Base-by-base conservation (phyloP, 108 stramenopile species). In the Skeletonema tropicum region DNA sequence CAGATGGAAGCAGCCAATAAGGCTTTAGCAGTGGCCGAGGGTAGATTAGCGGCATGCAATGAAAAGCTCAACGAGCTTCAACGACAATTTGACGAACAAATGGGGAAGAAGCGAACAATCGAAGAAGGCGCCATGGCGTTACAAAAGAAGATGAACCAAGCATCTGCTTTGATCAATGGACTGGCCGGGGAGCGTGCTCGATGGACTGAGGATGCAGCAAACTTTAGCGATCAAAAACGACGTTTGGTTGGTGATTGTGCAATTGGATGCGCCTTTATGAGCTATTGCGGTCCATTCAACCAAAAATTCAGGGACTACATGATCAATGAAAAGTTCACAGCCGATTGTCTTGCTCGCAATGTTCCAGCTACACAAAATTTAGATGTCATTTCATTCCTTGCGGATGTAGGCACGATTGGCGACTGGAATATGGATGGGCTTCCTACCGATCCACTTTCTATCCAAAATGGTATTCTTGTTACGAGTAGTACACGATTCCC, bases 251-350 rank as follows among this genome's bases (percentile, higher is more conserved):
- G 96, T 26, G 94, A 97, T 72, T 94, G 93, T 63, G 96, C 96
- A 29, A 89, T 94, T 17, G 89, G 87, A 0, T 96, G 94, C 49
- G 94, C 94, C 15, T 97, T 97, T 65, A 89, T 96, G 57, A 87
- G 84, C 32, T 97, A 97, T 82, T 97, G 94, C 62, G 96, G 96
- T 23, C 93, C 96, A 3, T 97, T 97, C 83, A 97, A 97, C 64
- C 93, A 94, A 68, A 88, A 93, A 65, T 97, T 91, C 86, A 79
- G 96, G 21, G 68, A 83, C 59, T 88, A 89, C 57, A 84, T 95
- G 32, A 86, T 96, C 48, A 90, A 89, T 60, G 88, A 92, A 64
- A 93, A 94, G 86, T 95, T 93, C 36, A 82, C 85, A 10, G 73
- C 68, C 30, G 96, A 97, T 62, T 93, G 93, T 52, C 81, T 87